A percentile compares a stretch with the other conserved stretches of the same genome.
Evolutionary conservation across 176 grass and related monocot genomes (phyloP).

Genomic region (Lolium rigidum): DNA sequence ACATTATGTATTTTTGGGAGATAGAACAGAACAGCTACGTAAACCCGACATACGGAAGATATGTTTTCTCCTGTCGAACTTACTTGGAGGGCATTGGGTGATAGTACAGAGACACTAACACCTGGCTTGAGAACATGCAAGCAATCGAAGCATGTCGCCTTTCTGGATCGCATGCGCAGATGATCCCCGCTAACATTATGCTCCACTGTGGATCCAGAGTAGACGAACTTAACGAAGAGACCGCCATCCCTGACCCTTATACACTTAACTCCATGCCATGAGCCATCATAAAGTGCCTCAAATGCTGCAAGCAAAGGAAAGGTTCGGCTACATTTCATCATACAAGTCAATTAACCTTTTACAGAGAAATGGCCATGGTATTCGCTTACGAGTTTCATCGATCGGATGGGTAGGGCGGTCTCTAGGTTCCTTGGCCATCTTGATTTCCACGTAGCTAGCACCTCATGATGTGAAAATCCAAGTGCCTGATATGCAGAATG

Average conservation of each 20-base stretch:
- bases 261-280: slow-evolving; percentile 75
- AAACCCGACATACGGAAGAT: slow-evolving; percentile 51
- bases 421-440: slow-evolving; percentile 39
- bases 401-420: slow-evolving; percentile 41
- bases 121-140: slow-evolving; percentile 64
- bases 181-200: slow-evolving; percentile 54
- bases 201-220: slow-evolving; percentile 36
- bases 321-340: background rate
- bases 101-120: slow-evolving; percentile 68
- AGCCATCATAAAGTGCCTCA: slow-evolving; percentile 71
- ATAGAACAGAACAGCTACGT: background rate
- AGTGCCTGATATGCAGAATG: slow-evolving; percentile 3
- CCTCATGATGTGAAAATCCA: slow-evolving; percentile 26
- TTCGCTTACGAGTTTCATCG: slow-evolving; percentile 47
- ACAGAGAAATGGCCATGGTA: background rate
- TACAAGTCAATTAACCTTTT: background rate
- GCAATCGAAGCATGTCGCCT: slow-evolving; percentile 65
- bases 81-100: slow-evolving; percentile 35
- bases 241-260: slow-evolving; percentile 69
- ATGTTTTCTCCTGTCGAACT: slow-evolving; percentile 39
- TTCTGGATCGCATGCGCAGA: slow-evolving; percentile 74
- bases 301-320: slow-evolving; percentile 63
- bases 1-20: background rate
- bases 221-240: slow-evolving; percentile 51
- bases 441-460: slow-evolving; percentile 4